A percentile compares a stretch with the other conserved stretches of the same genome.
Evolutionary conservation across 257 asterid genomes (phyloP).

Genomic region (Solanum lycopersicoides): DNA sequence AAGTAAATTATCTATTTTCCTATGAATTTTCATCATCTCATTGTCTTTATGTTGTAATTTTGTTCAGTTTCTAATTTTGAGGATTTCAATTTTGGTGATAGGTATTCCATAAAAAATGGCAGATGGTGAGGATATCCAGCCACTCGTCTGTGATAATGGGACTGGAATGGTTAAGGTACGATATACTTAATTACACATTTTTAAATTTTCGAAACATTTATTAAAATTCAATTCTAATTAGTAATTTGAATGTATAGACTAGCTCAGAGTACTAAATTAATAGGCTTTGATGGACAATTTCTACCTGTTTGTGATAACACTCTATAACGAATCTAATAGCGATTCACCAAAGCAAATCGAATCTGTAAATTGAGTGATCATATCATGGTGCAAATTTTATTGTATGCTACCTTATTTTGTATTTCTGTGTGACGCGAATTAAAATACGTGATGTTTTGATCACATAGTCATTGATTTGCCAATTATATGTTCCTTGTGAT

Average conservation of each 20-base stretch:
- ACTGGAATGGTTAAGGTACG: conserved; percentile 7
- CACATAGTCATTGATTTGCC: neutral
- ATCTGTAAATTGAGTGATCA: neutral
- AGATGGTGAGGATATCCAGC: conserved; percentile 8
- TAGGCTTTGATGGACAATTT: neutral
- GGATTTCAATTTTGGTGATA: neutral
- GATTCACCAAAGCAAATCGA: neutral
- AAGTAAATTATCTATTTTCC: neutral
- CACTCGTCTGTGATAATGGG: conserved; percentile 8
- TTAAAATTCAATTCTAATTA: neutral
- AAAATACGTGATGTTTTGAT: neutral
- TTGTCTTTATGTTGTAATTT: neutral
- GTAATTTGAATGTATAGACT: neutral
- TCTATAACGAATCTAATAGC: neutral
- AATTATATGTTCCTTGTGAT: neutral
- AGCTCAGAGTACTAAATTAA: neutral
- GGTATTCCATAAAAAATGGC: neutral
- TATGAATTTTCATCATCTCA: neutral
- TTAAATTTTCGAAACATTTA: neutral
- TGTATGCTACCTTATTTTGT: neutral
- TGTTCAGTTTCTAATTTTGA: neutral
- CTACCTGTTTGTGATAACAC: neutral
- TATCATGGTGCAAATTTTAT: neutral
- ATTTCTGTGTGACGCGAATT: neutral
- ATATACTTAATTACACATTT: neutral